Conservation (phyloP, 2,329 filamentous ascomycete species). For the Plectosphaerella cucumerina region DNA sequence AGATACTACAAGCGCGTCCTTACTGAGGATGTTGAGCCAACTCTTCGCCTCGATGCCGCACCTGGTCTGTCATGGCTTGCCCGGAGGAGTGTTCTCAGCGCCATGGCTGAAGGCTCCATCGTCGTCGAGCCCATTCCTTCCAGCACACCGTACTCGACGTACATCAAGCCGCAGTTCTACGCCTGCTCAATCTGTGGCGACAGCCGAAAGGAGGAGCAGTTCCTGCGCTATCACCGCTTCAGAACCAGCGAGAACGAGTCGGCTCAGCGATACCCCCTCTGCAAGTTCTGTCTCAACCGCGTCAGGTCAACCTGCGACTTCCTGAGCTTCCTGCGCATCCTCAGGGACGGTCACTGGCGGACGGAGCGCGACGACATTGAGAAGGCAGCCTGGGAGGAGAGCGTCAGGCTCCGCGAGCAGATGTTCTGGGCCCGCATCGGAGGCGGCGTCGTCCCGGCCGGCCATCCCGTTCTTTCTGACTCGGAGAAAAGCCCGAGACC, state of each 20-base stretch:
- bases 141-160: constrained; percentile 42
- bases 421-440: constrained; percentile 98
- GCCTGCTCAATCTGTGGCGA: constrained; percentile 91
- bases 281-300: constrained; percentile 78
- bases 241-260: constrained; percentile 81
- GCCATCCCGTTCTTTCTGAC: constrained; percentile 18
- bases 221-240: constrained; percentile 82
- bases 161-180: constrained; percentile 51
- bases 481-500: constrained; percentile 10
- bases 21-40: constrained; percentile 90
- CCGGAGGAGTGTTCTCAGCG: constrained; percentile 75
- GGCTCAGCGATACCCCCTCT: constrained; percentile 85
- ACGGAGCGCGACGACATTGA: constrained; percentile 80
- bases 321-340: constrained; percentile 82
- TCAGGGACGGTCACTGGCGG: constrained; percentile 89
- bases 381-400: constrained; percentile 91
- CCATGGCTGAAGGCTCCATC: constrained; percentile 79
- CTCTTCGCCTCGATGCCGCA: constrained; percentile 80
- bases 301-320: constrained; percentile 90
- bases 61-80: constrained; percentile 93
- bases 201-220: constrained; percentile 62
- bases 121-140: constrained; percentile 84
- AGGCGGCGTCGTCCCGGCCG: constrained; percentile 77
- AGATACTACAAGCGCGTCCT: constrained; percentile 91
- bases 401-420: constrained; percentile 79